phyloP scores from a whole-genome alignment of 2,329 filamentous ascomycete species.

The Magnaporthiopsis poae region DNA sequence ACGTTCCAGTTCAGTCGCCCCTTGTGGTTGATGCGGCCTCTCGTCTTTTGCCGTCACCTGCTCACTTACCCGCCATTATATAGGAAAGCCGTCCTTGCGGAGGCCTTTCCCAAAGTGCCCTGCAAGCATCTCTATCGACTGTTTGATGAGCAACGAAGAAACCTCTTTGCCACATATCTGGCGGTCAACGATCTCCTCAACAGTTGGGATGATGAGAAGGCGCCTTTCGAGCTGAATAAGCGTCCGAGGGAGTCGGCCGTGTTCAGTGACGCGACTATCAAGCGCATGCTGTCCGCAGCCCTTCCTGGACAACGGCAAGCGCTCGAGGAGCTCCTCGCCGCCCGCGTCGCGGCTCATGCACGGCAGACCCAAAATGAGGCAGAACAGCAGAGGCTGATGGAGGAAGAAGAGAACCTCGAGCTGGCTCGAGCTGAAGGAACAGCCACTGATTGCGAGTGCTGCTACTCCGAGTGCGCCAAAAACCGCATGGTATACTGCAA shows the following conservation, averaged over 20 bases:
- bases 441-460: constrained; percentile 62
- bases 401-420: constrained; percentile 31
- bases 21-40: background rate
- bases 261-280: constrained; percentile 14
- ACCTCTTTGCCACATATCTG: constrained; percentile 27
- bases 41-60: background rate
- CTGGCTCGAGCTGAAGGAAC: constrained; percentile 38
- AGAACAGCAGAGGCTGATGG: constrained; percentile 20
- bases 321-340: constrained; percentile 30
- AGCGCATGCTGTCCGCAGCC: background rate
- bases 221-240: constrained; percentile 23
- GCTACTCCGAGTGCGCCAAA: constrained; percentile 55
- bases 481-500: constrained; percentile 62
- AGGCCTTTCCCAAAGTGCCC: constrained; percentile 26
- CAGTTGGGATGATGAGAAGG: constrained; percentile 6
- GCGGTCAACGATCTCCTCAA: constrained; percentile 20
- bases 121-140: constrained; percentile 17
- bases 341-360: constrained; percentile 21
- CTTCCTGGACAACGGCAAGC: constrained; percentile 19
- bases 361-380: constrained; percentile 16
- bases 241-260: background rate
- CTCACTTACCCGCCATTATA: background rate
- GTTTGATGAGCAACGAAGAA: constrained; percentile 16
- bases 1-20: no score
- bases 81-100: constrained; percentile 19